A percentile compares a stretch with the other conserved stretches of the same genome.
Conservation (phyloP, 129 eudicot species). For the Centella asiatica region DNA sequence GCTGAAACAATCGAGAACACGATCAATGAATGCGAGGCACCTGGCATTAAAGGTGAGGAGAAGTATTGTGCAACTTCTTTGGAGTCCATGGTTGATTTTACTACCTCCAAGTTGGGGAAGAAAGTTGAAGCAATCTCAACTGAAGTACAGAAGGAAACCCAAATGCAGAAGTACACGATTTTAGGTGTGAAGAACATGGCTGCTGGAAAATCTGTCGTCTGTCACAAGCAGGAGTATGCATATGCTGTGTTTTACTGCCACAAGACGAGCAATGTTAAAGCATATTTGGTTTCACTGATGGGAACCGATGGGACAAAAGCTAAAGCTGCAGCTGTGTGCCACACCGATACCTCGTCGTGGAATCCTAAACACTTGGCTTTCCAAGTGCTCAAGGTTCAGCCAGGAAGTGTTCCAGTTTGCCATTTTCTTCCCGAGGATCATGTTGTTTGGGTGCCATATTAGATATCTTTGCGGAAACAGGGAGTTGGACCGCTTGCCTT, state of each 20-base stretch:
- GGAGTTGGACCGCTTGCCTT: too few species aligned
- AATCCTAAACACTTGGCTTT: constrained; percentile 70
- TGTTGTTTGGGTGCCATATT: constrained; percentile 53
- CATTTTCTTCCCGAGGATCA: constrained; percentile 77
- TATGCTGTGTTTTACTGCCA: constrained; percentile 78
- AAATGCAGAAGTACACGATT: constrained; percentile 25
- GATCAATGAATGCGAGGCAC: constrained; percentile 34
- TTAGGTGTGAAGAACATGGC: constrained; percentile 27
- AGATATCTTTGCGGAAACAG: not conserved
- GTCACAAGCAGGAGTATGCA: constrained; percentile 63
- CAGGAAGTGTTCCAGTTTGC: constrained; percentile 61
- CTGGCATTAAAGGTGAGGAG: constrained; percentile 31
- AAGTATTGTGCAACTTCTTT: constrained; percentile 45
- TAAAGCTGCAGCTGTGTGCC: constrained; percentile 64
- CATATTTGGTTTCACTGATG: constrained; percentile 32
- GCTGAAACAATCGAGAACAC: constrained; percentile 28
- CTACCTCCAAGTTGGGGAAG: constrained; percentile 39
- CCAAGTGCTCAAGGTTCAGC: constrained; percentile 54
- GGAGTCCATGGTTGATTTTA: constrained; percentile 48
- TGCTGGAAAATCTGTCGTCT: constrained; percentile 28
- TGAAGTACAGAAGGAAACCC: constrained; percentile 21
- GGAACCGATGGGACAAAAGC: constrained; percentile 45
- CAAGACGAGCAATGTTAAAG: constrained; percentile 27
- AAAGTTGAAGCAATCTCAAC: constrained; percentile 50
- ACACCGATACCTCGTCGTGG: constrained; percentile 60